Conservation (phyloP, 208 protist species). For the Strigomonas culicis region DNA sequence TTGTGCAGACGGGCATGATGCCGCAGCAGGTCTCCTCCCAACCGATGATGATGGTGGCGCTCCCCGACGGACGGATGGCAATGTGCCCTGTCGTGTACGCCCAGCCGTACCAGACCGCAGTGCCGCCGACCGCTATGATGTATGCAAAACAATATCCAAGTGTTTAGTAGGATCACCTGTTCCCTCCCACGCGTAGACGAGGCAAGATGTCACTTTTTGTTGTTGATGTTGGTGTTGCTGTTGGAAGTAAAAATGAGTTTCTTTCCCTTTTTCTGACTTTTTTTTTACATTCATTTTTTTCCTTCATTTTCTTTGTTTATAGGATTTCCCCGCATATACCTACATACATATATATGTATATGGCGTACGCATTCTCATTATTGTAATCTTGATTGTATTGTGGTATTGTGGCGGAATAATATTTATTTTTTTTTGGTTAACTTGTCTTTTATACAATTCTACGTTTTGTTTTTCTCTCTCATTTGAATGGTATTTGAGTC, state of each 20-base stretch:
- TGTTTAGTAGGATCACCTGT: too few relatives aligned
- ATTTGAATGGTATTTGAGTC: slow-evolving; percentile 5
- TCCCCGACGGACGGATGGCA: too few relatives aligned
- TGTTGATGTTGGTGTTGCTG: slow-evolving; percentile 4
- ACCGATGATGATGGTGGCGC: too few relatives aligned
- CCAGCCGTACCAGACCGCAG: too few relatives aligned
- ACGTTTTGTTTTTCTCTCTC: slow-evolving; percentile 1
- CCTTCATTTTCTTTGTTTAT: slow-evolving; percentile 7
- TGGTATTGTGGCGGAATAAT: slow-evolving; percentile 6
- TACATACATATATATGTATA: slow-evolving; percentile 17
- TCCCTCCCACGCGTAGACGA: too few relatives aligned
- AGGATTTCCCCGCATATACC: neutral
- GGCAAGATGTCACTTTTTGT: neutral
- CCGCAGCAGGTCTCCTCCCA: too few relatives aligned
- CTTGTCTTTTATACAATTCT: neutral
- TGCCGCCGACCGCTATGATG: too few relatives aligned
- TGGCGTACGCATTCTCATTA: neutral
- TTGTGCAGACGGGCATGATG: too few relatives aligned
- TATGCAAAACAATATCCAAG: too few relatives aligned
- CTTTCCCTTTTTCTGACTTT: slow-evolving; percentile 7
- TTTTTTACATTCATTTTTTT: slow-evolving; percentile 10
- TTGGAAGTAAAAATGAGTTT: neutral
- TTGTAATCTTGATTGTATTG: slow-evolving; percentile 1
- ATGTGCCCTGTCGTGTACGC: too few relatives aligned
- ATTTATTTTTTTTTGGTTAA: slow-evolving; percentile 13